Conservation (phyloP, 768 basidiomycete species). For the Tylopilus sp. region DNA sequence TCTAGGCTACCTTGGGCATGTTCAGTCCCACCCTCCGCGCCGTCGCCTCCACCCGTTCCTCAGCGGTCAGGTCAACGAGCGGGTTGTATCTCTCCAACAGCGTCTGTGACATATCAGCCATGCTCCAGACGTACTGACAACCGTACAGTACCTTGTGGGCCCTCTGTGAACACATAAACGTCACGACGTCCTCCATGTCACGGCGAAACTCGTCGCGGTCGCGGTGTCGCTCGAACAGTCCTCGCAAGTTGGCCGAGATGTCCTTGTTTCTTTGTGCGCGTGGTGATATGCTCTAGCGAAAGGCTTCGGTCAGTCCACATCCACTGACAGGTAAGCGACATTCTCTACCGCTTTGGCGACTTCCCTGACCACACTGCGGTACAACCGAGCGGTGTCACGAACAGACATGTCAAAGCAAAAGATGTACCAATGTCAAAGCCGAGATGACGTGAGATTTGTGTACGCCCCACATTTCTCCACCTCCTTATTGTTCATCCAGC, state of each 20-base stretch:
- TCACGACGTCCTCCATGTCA: slow-evolving; percentile 56
- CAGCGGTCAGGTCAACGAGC: slow-evolving; percentile 67
- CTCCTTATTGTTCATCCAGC: slow-evolving; percentile 21
- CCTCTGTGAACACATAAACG: slow-evolving; percentile 71
- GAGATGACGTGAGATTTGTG: slow-evolving; percentile 15
- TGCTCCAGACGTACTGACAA: not conserved
- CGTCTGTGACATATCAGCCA: slow-evolving; percentile 40
- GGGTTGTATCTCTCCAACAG: slow-evolving; percentile 89
- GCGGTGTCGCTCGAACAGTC: slow-evolving; percentile 43
- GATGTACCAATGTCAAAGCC: slow-evolving; percentile 8
- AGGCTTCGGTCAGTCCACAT: not conserved
- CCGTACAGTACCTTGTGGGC: slow-evolving; percentile 61
- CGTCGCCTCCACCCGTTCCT: slow-evolving; percentile 81
- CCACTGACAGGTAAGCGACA: not conserved
- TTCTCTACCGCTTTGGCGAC: slow-evolving; percentile 24
- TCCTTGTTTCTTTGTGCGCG: slow-evolving; percentile 37
- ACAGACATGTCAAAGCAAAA: slow-evolving; percentile 25
- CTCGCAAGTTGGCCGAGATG: slow-evolving; percentile 51
- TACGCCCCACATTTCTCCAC: slow-evolving; percentile 3
- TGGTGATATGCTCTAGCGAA: slow-evolving; percentile 35
- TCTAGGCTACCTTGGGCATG: slow-evolving; percentile 50
- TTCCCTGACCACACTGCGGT: slow-evolving; percentile 31
- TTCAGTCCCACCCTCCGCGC: slow-evolving; percentile 85
- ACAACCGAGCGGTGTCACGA: slow-evolving; percentile 17
- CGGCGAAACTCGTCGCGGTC: slow-evolving; percentile 31